phyloP scores from a whole-genome alignment of 495 filamentous ascomycete genomes.

The Penicillium robsamsonii region DNA sequence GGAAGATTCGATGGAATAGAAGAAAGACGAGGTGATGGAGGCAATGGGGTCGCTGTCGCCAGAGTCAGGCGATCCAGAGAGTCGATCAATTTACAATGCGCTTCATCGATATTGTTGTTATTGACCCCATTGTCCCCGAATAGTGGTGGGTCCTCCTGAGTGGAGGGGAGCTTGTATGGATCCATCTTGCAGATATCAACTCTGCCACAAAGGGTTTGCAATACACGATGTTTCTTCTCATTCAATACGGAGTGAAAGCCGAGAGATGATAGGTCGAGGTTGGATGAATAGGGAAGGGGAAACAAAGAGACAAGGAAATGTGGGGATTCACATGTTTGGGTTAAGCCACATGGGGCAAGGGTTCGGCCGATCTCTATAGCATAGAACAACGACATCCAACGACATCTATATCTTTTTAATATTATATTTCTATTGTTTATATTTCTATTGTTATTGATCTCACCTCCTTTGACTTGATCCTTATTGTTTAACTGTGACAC shows the following conservation, averaged over 20 bases:
- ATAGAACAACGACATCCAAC: constrained; percentile 4
- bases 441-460: neutral
- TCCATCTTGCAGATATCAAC: constrained; percentile 32
- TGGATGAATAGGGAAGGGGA: constrained; percentile 1
- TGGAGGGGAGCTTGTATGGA: constrained; percentile 27
- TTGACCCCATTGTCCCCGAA: constrained; percentile 22
- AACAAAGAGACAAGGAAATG: constrained; percentile 9
- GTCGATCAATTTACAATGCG: constrained; percentile 31
- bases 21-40: constrained; percentile 35
- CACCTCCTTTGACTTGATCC: neutral
- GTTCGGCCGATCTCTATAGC: constrained; percentile 1
- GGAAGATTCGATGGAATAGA: neutral
- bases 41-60: constrained; percentile 40
- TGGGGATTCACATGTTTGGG: constrained; percentile 16
- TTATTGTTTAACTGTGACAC: neutral
- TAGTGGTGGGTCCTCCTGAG: constrained; percentile 28
- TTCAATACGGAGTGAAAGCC: neutral
- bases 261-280: neutral
- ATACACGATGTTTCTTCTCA: neutral
- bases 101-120: constrained; percentile 20
- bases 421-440: neutral
- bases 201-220: constrained; percentile 13
- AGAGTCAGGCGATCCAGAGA: constrained; percentile 50
- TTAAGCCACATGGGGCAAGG: neutral
- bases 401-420: neutral